Percentiles rank a stretch among this genome's conserved stretches.
phyloP scores from a whole-genome alignment of 345 rosid genomes.

The Turnera subulata region DNA sequence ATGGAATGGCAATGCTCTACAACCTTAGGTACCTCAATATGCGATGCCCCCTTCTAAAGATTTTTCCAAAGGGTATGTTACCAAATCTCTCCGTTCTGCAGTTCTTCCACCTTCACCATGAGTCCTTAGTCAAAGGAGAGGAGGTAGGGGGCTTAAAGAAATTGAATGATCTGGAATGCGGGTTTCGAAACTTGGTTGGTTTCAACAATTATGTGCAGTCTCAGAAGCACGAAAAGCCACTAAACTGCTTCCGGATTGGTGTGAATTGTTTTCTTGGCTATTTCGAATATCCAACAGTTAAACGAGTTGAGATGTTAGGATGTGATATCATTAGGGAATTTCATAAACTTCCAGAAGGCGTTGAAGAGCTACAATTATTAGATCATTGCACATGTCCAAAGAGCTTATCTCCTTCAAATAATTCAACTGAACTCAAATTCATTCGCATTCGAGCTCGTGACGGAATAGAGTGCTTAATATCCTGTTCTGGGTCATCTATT shows the following conservation, averaged over 20 bases:
- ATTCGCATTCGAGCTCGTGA: background rate
- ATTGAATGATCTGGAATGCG: slow-evolving; percentile 4
- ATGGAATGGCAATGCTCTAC: background rate
- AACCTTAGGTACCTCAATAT: too few relatives aligned
- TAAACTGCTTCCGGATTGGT: fast-evolving
- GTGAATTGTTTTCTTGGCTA: too few relatives aligned
- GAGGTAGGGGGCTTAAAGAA: slow-evolving; percentile 5
- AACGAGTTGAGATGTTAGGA: background rate
- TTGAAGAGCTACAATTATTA: background rate
- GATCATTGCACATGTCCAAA: background rate
- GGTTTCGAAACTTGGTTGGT: background rate
- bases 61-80: too few relatives aligned
- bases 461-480: background rate
- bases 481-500: too few relatives aligned
- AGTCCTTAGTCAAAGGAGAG: background rate
- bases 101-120: background rate
- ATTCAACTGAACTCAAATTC: background rate
- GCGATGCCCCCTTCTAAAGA: too few relatives aligned
- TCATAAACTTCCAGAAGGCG: too few relatives aligned
- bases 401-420: background rate
- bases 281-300: too few relatives aligned
- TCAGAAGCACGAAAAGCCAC: background rate
- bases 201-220: background rate
- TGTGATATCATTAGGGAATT: background rate
- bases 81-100: too few relatives aligned